phyloP scores from a whole-genome alignment of 306 rosid species.

The Vigna hirtella region DNA sequence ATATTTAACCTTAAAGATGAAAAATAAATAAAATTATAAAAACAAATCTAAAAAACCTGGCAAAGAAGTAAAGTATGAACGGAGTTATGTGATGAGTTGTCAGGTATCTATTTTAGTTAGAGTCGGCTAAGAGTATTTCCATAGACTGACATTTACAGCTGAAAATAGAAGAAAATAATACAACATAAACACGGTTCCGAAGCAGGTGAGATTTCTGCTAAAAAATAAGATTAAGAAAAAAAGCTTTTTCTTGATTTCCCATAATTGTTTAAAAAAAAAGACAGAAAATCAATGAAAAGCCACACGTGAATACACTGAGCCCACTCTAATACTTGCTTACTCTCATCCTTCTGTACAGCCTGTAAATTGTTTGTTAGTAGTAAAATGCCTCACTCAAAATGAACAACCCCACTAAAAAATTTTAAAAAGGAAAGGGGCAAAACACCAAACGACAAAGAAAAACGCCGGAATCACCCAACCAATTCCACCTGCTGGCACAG shows the following conservation, averaged over 20 bases:
- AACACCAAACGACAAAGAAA: slow-evolving; percentile 36
- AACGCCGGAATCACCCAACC: slow-evolving; percentile 44
- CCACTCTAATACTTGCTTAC: slow-evolving; percentile 38
- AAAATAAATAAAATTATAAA: too few species aligned
- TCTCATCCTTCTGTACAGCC: slow-evolving; percentile 57
- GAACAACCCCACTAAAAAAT: slow-evolving; percentile 39
- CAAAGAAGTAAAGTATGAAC: background rate
- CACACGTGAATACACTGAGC: slow-evolving; percentile 63
- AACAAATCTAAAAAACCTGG: background rate
- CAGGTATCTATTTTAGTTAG: background rate
- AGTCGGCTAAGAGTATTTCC: background rate
- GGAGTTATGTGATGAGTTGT: background rate
- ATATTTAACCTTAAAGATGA: too few species aligned
- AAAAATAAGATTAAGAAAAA: slow-evolving; percentile 1
- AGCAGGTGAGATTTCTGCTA: background rate
- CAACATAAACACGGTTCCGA: slow-evolving; percentile 9
- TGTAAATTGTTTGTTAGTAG: slow-evolving; percentile 61
- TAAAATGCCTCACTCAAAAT: slow-evolving; percentile 44
- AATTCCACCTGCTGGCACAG: slow-evolving; percentile 56
- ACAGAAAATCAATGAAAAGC: slow-evolving; percentile 62
- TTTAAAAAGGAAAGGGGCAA: slow-evolving; percentile 30
- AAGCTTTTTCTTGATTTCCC: slow-evolving; percentile 52
- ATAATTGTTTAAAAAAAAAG: slow-evolving; percentile 44
- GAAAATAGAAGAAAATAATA: background rate
- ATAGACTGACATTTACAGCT: background rate